Evolutionary conservation across 2,329 filamentous ascomycete genomes (phyloP), one percentile per base, ranked within the genome.

Genomic region (Helminthosporium solani): DNA sequence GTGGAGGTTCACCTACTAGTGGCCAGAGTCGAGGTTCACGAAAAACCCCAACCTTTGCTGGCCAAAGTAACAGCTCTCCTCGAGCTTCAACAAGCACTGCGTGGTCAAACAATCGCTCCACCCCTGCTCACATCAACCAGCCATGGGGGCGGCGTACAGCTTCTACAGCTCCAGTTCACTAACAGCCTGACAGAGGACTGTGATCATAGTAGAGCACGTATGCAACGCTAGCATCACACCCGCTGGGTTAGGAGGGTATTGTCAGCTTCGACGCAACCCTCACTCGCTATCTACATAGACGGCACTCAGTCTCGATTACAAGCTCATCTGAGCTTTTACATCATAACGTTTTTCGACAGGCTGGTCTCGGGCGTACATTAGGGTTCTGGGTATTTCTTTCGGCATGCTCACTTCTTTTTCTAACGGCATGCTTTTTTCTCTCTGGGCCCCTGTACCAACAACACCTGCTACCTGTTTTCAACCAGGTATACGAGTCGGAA

Each of bases 11-110:
- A 18, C 41, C 59, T 37, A 45, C 46, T n/a, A 47, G 40, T 14
- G 45, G 46, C 40, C 41, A 54, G 31, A 69, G 63, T 31, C 56
- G 60, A 11, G 62, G 62, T 19, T 44, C 58, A 18, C 61, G 64
- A 20, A 69, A 69, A 46, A 52, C 61, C 7, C 62, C 65, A 14
- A 52, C 45, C 37, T 61, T 66, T 37, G 61, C 64, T 44, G 48
- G 54, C 31, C 59, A 64, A 46, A 52, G 53, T 12, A 56, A 62
- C 21, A 58, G 39, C 42, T 44, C 57, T 18, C 38, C 60, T 27
- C 61, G 60, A 16, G 45, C 61, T n/a, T 58, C 64, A 38, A 48
- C 56, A 7, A 41, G 61, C 20, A 62, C 46, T 46, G 44, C 56
- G 15, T 70, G 64, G 66, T 57, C 47, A 41, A 63, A 51, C 44